phyloP scores from a whole-genome alignment of 768 basidiomycete genomes.

The Imleria badia region DNA sequence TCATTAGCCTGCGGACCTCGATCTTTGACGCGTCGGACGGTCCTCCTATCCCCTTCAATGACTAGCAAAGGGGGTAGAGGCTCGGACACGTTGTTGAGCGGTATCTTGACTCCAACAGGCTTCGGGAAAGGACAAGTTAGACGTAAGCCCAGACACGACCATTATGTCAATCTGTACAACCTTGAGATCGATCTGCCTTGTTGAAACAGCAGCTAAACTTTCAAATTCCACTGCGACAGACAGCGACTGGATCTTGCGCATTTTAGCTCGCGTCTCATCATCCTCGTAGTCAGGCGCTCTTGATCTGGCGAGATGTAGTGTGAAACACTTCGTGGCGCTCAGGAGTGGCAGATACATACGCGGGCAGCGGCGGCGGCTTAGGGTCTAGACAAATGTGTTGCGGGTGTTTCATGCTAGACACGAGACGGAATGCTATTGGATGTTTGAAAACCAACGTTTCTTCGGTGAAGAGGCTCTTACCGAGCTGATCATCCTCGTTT shows the following conservation, averaged over 20 bases:
- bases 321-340: neutral
- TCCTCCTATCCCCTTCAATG: conserved; percentile 15
- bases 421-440: conserved; percentile 46
- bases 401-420: conserved; percentile 38
- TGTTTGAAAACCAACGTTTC: neutral
- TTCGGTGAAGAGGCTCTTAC: neutral
- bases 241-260: conserved; percentile 40
- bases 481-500: neutral
- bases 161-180: conserved; percentile 1
- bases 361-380: conserved; percentile 36
- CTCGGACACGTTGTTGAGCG: neutral
- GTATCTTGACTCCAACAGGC: conserved; percentile 15
- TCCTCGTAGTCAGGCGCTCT: conserved; percentile 54
- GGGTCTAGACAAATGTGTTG: conserved; percentile 43
- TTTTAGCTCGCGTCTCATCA: conserved; percentile 39
- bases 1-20: neutral
- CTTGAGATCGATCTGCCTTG: conserved; percentile 20
- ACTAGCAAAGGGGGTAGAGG: conserved; percentile 23
- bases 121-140: conserved; percentile 9
- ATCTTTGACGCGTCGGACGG: neutral
- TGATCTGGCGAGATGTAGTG: conserved; percentile 32
- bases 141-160: neutral
- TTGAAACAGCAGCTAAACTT: conserved; percentile 17
- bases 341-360: conserved; percentile 31
- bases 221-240: conserved; percentile 40